Conservation (phyloP, 129 eudicot genomes). For the Chrysanthemum lavandulifolium region DNA sequence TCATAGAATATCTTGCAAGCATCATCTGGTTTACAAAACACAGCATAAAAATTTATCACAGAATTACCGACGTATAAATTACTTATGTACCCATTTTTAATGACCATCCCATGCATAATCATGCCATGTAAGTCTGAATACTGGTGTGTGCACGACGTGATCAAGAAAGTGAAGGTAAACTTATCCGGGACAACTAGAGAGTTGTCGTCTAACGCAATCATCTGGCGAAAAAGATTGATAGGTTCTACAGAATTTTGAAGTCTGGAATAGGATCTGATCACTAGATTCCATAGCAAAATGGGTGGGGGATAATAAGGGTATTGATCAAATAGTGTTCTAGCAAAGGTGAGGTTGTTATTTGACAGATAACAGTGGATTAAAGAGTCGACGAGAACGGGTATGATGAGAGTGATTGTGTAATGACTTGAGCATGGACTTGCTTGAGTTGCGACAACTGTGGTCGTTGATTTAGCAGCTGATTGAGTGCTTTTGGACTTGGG, state of each 20-base stretch:
- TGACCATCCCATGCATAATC: constrained; percentile 59
- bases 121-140: constrained; percentile 36
- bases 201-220: constrained; percentile 29
- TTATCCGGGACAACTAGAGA: constrained; percentile 47
- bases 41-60: constrained; percentile 54
- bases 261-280: constrained; percentile 70
- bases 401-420: constrained; percentile 43
- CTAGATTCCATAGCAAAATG: constrained; percentile 62
- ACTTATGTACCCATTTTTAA: constrained; percentile 47
- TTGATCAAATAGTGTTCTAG: constrained; percentile 51
- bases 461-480: constrained; percentile 49
- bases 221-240: constrained; percentile 41
- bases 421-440: constrained; percentile 67
- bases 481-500: constrained; percentile 32
- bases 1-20: constrained; percentile 68
- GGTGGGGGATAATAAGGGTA: constrained; percentile 55
- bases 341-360: constrained; percentile 31
- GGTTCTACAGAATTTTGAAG: constrained; percentile 49
- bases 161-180: constrained; percentile 70
- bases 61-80: constrained; percentile 67
- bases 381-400: constrained; percentile 44
- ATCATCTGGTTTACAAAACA: constrained; percentile 35
- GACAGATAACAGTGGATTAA: constrained; percentile 73
- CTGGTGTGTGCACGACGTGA: constrained; percentile 73
- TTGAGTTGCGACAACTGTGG: constrained; percentile 48